Evolutionary conservation across 805 yeast genomes (phyloP).

Genomic region (Wickerhamomyces chaumierensis): DNA sequence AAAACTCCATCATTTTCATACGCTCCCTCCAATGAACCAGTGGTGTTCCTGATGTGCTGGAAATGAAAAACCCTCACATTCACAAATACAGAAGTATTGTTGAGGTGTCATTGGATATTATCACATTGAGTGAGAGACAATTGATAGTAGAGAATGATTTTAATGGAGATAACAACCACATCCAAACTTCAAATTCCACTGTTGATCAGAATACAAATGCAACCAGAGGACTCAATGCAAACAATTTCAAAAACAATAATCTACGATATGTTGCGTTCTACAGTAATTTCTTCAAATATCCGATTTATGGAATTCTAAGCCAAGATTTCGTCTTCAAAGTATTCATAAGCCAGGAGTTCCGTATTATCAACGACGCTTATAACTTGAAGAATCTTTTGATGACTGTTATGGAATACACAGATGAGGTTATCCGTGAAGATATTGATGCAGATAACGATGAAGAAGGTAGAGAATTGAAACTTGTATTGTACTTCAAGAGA

Average conservation of each 20-base stretch:
- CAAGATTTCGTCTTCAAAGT: slow-evolving; percentile 9
- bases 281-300: slow-evolving; percentile 11
- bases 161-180: no score
- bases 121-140: slow-evolving; percentile 21
- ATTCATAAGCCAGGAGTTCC: slow-evolving; percentile 14
- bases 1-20: slow-evolving; percentile 9
- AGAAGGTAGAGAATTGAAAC: slow-evolving; percentile 5
- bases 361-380: slow-evolving; percentile 9
- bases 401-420: slow-evolving; percentile 13
- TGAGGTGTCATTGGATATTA: slow-evolving; percentile 22
- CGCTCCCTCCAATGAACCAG: slow-evolving; percentile 14
- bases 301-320: slow-evolving; percentile 13
- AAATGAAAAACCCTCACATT: slow-evolving; percentile 19
- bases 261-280: slow-evolving; percentile 13
- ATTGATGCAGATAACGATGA: slow-evolving; percentile 5
- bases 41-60: slow-evolving; percentile 22
- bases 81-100: slow-evolving; percentile 11
- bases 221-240: no score
- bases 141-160: slow-evolving; percentile 15
- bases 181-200: no score
- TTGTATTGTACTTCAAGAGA: slow-evolving; percentile 15
- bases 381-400: slow-evolving; percentile 17
- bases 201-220: no score
- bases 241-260: slow-evolving; percentile 11
- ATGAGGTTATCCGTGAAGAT: slow-evolving; percentile 11